phyloP scores from a whole-genome alignment of 2,329 filamentous ascomycete species.

The Cladophialophora carrionii region DNA sequence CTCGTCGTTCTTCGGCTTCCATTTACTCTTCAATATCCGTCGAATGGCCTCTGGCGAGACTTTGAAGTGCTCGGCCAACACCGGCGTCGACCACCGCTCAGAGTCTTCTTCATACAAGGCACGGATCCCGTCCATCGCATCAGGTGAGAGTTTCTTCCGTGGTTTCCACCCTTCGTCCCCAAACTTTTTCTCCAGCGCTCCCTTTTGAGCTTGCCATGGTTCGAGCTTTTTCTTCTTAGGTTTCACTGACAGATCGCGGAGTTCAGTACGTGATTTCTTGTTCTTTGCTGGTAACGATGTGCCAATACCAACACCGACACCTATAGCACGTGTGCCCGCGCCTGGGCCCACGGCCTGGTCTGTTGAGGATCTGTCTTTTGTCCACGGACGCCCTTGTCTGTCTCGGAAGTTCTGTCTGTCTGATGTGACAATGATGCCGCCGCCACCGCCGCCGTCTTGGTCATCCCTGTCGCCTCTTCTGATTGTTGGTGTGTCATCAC shows the following conservation, averaged over 20 bases:
- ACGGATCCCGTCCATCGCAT: slow-evolving; percentile 87
- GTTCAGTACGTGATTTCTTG: slow-evolving; percentile 20
- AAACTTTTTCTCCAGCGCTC: slow-evolving; percentile 75
- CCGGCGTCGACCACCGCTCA: slow-evolving; percentile 71
- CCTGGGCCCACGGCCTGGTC: too few species aligned
- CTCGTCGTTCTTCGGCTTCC: slow-evolving; percentile 46
- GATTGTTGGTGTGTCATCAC: neutral
- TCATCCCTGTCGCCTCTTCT: slow-evolving; percentile 5
- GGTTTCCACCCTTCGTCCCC: slow-evolving; percentile 76
- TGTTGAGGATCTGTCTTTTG: neutral
- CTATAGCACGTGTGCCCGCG: neutral
- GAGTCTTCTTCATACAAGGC: slow-evolving; percentile 78
- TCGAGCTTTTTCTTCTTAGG: slow-evolving; percentile 43
- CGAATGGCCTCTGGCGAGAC: slow-evolving; percentile 86
- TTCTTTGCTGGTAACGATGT: neutral
- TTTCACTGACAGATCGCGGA: slow-evolving; percentile 21
- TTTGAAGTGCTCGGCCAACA: slow-evolving; percentile 77
- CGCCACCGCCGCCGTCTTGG: slow-evolving; percentile 8
- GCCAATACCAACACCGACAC: neutral
- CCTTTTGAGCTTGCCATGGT: slow-evolving; percentile 76
- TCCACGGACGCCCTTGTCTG: slow-evolving; percentile 8
- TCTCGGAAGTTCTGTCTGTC: slow-evolving; percentile 9
- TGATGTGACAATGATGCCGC: slow-evolving; percentile 13
- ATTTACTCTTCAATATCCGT: slow-evolving; percentile 71
- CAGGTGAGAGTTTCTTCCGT: slow-evolving; percentile 83